Base-by-base conservation (phyloP, 2,329 filamentous ascomycete genomes). In the Cyanodermella asteris region DNA sequence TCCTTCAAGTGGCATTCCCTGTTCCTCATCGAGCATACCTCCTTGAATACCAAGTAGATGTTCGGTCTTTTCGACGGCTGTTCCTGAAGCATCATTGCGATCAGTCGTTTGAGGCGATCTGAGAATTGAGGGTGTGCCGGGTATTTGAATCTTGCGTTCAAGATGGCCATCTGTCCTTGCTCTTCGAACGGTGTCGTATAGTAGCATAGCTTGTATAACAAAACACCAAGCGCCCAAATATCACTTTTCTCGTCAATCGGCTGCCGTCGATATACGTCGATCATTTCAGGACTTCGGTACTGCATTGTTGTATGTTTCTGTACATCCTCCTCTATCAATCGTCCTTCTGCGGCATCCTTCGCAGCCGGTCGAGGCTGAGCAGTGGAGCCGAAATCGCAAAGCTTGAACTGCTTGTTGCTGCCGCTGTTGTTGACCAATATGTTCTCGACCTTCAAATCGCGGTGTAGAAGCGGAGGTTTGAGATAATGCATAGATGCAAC, bases 401-500 rank as follows among this genome's bases (percentile, higher is more conserved):
- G 64, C 55, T 97, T 97, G 60, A 93, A 97, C 35, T 72, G 63
- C 37, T 64, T 69, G 20, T 63, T 62, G n/a, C 61, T 59, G 7
- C 63, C 64, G 23, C 62, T 60, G 20, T 61, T 56, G 23, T 72
- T 75, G 35, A 97, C 97, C 28, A 97, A 62, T 21, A 97, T 81
- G 43, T 97, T 97, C 51, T 97, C 87, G 34, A 97, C 84, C 53
- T 97, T 97, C 34, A 97, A 55, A 49, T 97, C 87, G 34, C 87
- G 69, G 49, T 97, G 87, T 30, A 97, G 60, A 28, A 97, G 55
- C 24, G 87, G 71, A 5, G 87, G 87, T 51, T 90, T 90, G 24
- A 97, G 69, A 50, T 97, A 97, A 52, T 97, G 87, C 87, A 97
- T 97, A 47, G 81, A 91, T 16, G 87, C 87, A 22, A 97, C 81